A percentile compares a stretch with the other conserved stretches of the same genome.
Evolutionary conservation across 2,329 filamentous ascomycete species (phyloP).

Genomic region (Paecilomyces sp.): DNA sequence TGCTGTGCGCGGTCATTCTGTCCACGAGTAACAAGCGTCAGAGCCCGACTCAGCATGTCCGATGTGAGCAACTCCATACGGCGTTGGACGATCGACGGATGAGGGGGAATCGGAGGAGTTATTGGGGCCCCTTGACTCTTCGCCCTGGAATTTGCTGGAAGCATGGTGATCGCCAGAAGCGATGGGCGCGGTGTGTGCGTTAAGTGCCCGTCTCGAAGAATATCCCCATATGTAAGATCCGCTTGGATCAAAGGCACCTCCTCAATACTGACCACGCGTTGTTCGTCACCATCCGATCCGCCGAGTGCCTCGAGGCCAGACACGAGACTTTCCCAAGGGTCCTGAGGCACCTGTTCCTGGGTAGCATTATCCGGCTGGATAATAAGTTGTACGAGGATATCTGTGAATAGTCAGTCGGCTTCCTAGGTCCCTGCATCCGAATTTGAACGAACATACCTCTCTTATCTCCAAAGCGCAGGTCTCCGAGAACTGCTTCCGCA

Average conservation of each 20-base stretch:
- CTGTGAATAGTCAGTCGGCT: constrained; percentile 33
- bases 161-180: constrained; percentile 89
- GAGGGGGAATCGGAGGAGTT: constrained; percentile 82
- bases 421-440: constrained; percentile 5
- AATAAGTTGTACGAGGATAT: constrained; percentile 88
- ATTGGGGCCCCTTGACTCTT: constrained; percentile 46
- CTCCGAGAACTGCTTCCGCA: constrained; percentile 84
- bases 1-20: constrained; percentile 93
- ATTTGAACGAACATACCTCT: constrained; percentile 37
- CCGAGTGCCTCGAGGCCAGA: constrained; percentile 91
- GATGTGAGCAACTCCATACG: constrained; percentile 97
- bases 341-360: constrained; percentile 80
- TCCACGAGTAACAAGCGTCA: constrained; percentile 82
- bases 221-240: constrained; percentile 87
- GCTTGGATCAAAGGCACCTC: constrained; percentile 93
- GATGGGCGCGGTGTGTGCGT: constrained; percentile 85
- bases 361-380: constrained; percentile 78
- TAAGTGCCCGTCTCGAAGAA: constrained; percentile 78
- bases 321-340: constrained; percentile 95
- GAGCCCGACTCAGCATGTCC: constrained; percentile 89
- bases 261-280: constrained; percentile 77
- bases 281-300: constrained; percentile 76
- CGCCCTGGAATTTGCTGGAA: constrained; percentile 60
- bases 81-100: constrained; percentile 88
- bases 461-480: constrained; percentile 93